Evolutionary conservation across 371 early-diverging fungal genomes (phyloP), one percentile per base, ranked within the genome.

Genomic region (Mortierella sp.): DNA sequence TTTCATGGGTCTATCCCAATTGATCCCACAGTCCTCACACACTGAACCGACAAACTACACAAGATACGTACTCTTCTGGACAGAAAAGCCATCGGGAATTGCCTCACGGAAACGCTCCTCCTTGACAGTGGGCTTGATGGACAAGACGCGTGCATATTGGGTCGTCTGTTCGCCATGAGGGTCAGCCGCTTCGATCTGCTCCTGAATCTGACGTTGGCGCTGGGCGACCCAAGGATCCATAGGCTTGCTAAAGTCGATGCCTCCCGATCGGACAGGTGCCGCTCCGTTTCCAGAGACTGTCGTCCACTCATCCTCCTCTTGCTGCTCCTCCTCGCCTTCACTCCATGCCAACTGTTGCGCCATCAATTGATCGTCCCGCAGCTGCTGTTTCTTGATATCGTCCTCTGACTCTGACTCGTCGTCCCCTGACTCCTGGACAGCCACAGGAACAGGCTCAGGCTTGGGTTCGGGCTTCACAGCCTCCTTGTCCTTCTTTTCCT

Each of bases 141-240:
- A 81, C 57, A 85, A 48, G 10, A 85, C 86, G 5, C 86, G 81
- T 0, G 86, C 86, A 71, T 76, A 81, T 8, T 76, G 72, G 37
- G 74, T 69, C 24, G 74, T 74, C 53, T 81, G 78, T 28, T 85
- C 86, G 16, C 79, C 86, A 72, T 85, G 86, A 11, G 86, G 86
- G 50, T 85, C 86, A 5, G 79, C 86, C 8, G 44, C 79, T 48
- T 75, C 71, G 11, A 85, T 71, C 5, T 77, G 76, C 50, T 81
- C 86, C 28, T 76, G 71, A 5, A 67, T 69, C 31, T 78, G 78
- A 19, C 75, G 78, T 48, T 85, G 86, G 69, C 78, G 86, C 53
- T 85, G 86, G 3, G 81, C 81, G 24, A 85, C 86, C 86, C 86
- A 85, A 2, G 86, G 86, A 76, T 85, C 86, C 86, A 85, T 85